Percentiles rank a stretch among this genome's conserved stretches.
Conservation (phyloP, 2,329 filamentous ascomycete species). For the Penicillium sp. region DNA sequence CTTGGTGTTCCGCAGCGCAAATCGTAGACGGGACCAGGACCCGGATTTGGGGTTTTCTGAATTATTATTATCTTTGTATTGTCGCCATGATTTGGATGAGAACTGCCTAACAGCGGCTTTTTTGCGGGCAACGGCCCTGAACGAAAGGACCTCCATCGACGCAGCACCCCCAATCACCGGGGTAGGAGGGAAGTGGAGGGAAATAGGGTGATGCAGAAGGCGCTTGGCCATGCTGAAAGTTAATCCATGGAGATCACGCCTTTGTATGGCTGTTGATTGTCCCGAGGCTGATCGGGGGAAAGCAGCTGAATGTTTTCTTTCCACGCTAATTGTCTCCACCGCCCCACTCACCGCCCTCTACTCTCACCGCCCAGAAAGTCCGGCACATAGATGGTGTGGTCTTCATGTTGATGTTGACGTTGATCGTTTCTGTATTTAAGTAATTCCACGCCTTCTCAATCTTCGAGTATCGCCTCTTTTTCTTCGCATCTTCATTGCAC, state of each 20-base stretch:
- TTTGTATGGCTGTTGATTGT: neutral
- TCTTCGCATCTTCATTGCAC: neutral
- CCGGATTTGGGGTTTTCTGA: conserved; percentile 44
- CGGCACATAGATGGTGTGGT: neutral
- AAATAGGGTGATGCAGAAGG: conserved; percentile 27
- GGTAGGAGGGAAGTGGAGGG: conserved; percentile 24
- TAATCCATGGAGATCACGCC: conserved; percentile 27
- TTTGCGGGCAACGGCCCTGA: conserved; percentile 32
- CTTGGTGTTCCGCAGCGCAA: conserved; percentile 63
- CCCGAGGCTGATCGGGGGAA: neutral
- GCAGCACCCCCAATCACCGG: conserved; percentile 23
- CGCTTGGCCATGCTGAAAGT: conserved; percentile 33
- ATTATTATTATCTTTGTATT: conserved; percentile 40
- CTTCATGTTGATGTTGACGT: neutral
- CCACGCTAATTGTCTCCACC: neutral
- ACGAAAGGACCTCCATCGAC: conserved; percentile 36
- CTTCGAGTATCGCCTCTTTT: neutral
- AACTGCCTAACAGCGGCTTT: conserved; percentile 34
- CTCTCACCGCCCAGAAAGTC: neutral
- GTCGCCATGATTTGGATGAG: conserved; percentile 41
- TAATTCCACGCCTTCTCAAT: neutral
- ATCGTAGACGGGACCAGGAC: conserved; percentile 59
- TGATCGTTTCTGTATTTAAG: neutral
- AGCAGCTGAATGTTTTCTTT: conserved; percentile 8
- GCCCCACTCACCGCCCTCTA: conserved; percentile 7